Evolutionary conservation across 179 eudicot species (phyloP), one percentile per base, ranked within the genome.

Genomic region (Pouteria campechiana): DNA sequence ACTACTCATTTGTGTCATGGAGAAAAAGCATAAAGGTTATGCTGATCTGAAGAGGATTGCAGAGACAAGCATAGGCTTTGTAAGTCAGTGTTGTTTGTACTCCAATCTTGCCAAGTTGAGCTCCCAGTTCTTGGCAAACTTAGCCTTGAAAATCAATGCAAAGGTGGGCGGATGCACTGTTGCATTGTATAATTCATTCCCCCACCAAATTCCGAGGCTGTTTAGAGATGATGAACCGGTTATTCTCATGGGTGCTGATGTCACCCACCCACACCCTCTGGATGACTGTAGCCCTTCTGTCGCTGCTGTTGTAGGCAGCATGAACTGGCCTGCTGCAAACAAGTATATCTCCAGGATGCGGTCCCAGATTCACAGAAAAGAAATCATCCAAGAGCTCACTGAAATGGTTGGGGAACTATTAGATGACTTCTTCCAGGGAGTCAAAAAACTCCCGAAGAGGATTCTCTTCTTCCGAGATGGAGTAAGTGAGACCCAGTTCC

Each of bases 231-330:
- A 84, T 25, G 79, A 81, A 24, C 85, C 93, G 0, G 65, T 78
- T 17, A 89, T 89, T 41, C 81, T 89, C 49, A 78, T 89, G 97
- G 97, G 97, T 2, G 95, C 95, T 0, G 97, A 89, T 55, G 97
- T 89, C 0, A 75, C 97, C 5, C 97, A 89, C 48, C 97, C 97
- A 46, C 97, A 89, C 50, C 97, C 95, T 0, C 63, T 76, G 7
- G 95, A 89, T 27, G 97, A 89, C 48, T 72, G 18, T 34, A 89
- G 95, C 52, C 97, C 97, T 16, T 84, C 95, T 13, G 79, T 89
- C n/a, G 97, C 88, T 32, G 97, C 97, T 6, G 85, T 89, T 3
- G 97, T 89, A 11, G 97, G 95, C 4, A 81, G 81, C 36, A 54
- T 74, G 40, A 89, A 89, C 44, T 89, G 97, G 97, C 97, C 97